These are phyloP conservation scores for Ramalina intermedia DNA, from an alignment of 495 filamentous ascomycete species.

Conservation along the genomic window DNA sequence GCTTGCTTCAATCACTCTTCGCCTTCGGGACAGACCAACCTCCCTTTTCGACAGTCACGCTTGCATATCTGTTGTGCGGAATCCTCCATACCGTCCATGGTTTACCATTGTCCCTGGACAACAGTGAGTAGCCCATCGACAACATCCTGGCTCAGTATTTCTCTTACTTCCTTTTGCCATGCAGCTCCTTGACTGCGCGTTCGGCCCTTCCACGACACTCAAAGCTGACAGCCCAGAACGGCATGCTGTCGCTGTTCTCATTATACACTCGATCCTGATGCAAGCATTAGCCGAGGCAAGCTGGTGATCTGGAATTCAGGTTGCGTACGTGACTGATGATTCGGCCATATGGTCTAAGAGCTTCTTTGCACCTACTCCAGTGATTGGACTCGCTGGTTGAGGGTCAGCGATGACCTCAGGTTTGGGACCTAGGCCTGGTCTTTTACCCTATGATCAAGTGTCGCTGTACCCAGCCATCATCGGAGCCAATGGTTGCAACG, in stretches of 20 bases:
- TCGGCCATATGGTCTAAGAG: neutral
- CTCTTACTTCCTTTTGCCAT: neutral
- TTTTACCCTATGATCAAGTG: neutral
- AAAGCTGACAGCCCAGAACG: neutral
- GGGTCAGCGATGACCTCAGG: neutral
- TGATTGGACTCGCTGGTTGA: neutral
- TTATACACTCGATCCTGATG: neutral
- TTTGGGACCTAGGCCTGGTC: neutral
- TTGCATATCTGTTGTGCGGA: neutral
- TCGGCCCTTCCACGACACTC: neutral
- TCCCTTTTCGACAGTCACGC: neutral
- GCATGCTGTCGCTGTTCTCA: neutral
- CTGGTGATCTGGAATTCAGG: no score
- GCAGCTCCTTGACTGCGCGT: neutral
- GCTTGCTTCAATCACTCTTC: no score
- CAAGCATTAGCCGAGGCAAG: no score
- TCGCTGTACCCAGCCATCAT: neutral
- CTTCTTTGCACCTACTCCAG: conserved; percentile 1
- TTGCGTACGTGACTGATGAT: neutral
- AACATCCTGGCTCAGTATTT: neutral
- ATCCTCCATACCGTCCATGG: neutral
- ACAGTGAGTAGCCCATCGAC: no score
- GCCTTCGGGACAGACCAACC: neutral
- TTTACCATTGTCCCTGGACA: neutral
- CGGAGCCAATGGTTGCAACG: neutral